Percentiles rank a stretch among this genome's conserved stretches.
These are phyloP conservation scores for Hericium erinaceus DNA, from an alignment of 768 basidiomycete species.

Conservation along the genomic window DNA sequence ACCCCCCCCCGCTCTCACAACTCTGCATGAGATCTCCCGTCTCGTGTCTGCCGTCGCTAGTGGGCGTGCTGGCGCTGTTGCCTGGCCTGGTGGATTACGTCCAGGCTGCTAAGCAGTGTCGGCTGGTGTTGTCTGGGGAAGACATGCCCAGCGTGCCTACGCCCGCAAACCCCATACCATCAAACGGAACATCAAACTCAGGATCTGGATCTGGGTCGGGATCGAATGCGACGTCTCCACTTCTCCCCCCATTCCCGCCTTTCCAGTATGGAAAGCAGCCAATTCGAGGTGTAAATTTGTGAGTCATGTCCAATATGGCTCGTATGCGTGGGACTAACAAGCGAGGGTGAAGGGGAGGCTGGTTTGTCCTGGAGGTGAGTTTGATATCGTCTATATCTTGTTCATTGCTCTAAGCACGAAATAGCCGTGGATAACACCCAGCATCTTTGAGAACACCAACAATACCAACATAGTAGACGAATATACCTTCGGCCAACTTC, in stretches of 20 bases:
- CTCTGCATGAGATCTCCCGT: background rate
- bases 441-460: slow-evolving; percentile 54
- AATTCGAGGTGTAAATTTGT: slow-evolving; percentile 57
- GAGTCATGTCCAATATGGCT: slow-evolving; percentile 18
- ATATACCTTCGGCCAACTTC: slow-evolving; percentile 48
- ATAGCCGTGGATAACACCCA: slow-evolving; percentile 75
- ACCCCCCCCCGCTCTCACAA: background rate
- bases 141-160: background rate
- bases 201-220: background rate
- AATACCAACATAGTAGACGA: slow-evolving; percentile 51
- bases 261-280: slow-evolving; percentile 30
- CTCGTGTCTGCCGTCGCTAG: background rate
- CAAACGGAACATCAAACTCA: background rate
- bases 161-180: background rate
- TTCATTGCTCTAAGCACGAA: background rate
- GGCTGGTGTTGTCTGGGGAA: slow-evolving; percentile 7
- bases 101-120: slow-evolving; percentile 18
- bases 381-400: background rate
- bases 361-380: slow-evolving; percentile 52
- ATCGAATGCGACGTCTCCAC: slow-evolving; percentile 11
- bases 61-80: background rate
- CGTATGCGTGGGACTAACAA: background rate
- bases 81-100: background rate
- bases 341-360: slow-evolving; percentile 38
- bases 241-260: slow-evolving; percentile 26